Conservation (phyloP, 345 rosid genomes). For the Firmiana major region DNA sequence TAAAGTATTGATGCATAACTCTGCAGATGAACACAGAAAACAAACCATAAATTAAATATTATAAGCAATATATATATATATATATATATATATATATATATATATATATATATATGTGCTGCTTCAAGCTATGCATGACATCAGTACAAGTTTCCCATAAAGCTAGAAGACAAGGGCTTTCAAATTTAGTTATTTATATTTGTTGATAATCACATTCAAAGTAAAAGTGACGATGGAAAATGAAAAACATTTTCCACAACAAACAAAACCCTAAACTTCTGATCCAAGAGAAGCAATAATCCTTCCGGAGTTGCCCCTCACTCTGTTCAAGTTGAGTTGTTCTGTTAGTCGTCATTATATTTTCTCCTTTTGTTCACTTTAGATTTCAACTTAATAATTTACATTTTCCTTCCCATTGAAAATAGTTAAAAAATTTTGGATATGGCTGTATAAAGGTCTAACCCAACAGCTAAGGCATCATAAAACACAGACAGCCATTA, state of each 20-base stretch:
- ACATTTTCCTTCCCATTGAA: background rate
- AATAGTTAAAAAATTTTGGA: background rate
- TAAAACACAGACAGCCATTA: background rate
- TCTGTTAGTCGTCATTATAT: background rate
- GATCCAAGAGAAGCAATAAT: background rate
- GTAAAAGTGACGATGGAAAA: background rate
- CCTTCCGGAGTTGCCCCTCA: background rate
- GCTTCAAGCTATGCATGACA: background rate
- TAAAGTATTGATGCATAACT: slow-evolving; percentile 93
- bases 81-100: too few species aligned
- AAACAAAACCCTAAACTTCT: background rate
- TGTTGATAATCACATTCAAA: background rate
- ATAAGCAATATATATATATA: background rate
- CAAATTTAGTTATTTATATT: background rate
- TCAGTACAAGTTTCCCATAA: too few species aligned
- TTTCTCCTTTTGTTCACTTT: background rate
- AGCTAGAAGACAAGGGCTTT: too few species aligned
- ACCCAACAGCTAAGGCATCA: background rate
- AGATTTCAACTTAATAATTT: background rate
- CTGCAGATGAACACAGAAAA: slow-evolving; percentile 34
- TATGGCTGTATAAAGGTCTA: background rate
- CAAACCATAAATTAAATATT: background rate
- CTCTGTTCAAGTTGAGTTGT: background rate
- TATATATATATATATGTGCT: background rate
- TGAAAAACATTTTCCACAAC: background rate